phyloP scores from a whole-genome alignment of 2,329 filamentous ascomycete genomes.

The Curvularia sp. region DNA sequence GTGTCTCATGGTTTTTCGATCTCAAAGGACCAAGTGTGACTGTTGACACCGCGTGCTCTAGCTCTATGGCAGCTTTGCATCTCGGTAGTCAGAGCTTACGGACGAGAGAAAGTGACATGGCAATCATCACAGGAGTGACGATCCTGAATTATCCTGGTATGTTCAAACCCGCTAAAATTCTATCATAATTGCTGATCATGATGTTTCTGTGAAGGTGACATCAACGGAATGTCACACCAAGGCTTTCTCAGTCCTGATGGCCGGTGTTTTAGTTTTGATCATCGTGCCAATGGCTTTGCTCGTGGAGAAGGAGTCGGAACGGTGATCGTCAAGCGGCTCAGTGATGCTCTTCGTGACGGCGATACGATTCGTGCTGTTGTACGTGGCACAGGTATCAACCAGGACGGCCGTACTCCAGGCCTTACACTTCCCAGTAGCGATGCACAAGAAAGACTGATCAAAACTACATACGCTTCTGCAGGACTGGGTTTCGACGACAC shows the following conservation, averaged over 20 bases:
- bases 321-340: conserved; percentile 35
- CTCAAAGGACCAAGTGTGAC: conserved; percentile 32
- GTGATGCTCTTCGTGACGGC: conserved; percentile 22
- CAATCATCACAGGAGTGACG: not conserved
- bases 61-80: conserved; percentile 29
- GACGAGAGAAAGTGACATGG: conserved; percentile 12
- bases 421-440: conserved; percentile 1
- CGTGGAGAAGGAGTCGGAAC: conserved; percentile 64
- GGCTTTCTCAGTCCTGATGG: conserved; percentile 29
- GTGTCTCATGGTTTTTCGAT: conserved; percentile 35
- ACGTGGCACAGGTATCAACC: conserved; percentile 10
- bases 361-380: conserved; percentile 39
- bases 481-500: not conserved
- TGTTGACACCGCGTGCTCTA: conserved; percentile 39
- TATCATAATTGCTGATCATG: not conserved
- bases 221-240: conserved; percentile 30
- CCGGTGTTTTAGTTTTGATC: conserved; percentile 52
- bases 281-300: conserved; percentile 66
- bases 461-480: not conserved
- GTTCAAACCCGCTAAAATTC: not conserved
- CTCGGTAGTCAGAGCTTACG: conserved; percentile 22
- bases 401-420: not conserved
- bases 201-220: conserved; percentile 7
- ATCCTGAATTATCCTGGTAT: conserved; percentile 2
- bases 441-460: conserved; percentile 1